phyloP scores from a whole-genome alignment of 108 stramenopile genomes.

The Nitzschia palea region DNA sequence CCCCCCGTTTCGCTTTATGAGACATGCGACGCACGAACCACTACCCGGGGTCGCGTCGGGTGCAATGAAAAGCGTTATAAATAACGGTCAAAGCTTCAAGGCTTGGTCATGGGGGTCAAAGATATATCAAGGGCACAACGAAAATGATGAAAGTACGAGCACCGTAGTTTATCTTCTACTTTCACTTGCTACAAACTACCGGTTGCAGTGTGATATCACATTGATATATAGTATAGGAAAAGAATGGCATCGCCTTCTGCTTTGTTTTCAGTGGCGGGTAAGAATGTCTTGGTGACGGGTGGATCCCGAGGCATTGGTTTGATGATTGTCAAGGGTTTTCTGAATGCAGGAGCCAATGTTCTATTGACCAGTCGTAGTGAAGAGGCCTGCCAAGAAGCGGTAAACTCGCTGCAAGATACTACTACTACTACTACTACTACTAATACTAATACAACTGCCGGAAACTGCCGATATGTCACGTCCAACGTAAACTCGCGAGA shows the following conservation, averaged over 20 bases:
- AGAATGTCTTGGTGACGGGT: slow-evolving; percentile 92
- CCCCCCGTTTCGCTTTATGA: too few relatives aligned
- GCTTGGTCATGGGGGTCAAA: too few relatives aligned
- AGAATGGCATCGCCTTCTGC: slow-evolving; percentile 21
- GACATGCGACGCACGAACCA: too few relatives aligned
- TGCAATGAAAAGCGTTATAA: too few relatives aligned
- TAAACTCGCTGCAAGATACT: slow-evolving; percentile 32
- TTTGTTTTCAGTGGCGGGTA: slow-evolving; percentile 49
- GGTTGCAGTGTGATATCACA: too few relatives aligned
- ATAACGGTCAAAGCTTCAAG: too few relatives aligned
- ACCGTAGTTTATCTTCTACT: too few relatives aligned
- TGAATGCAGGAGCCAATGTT: slow-evolving; percentile 79
- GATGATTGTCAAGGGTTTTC: slow-evolving; percentile 88
- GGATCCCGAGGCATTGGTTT: slow-evolving; percentile 88
- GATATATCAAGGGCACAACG: too few relatives aligned
- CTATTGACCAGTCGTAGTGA: slow-evolving; percentile 79
- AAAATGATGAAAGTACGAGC: too few relatives aligned
- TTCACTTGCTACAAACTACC: too few relatives aligned
- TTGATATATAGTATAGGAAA: too few relatives aligned
- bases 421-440: not conserved
- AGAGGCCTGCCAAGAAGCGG: slow-evolving; percentile 68
- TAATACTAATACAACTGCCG: slow-evolving; percentile 1
- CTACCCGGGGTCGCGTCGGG: too few relatives aligned
- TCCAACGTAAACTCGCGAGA: slow-evolving; percentile 80
- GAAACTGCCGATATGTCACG: slow-evolving; percentile 48